Conservation (phyloP, 345 rosid genomes). For the Arabis hirsuta region DNA sequence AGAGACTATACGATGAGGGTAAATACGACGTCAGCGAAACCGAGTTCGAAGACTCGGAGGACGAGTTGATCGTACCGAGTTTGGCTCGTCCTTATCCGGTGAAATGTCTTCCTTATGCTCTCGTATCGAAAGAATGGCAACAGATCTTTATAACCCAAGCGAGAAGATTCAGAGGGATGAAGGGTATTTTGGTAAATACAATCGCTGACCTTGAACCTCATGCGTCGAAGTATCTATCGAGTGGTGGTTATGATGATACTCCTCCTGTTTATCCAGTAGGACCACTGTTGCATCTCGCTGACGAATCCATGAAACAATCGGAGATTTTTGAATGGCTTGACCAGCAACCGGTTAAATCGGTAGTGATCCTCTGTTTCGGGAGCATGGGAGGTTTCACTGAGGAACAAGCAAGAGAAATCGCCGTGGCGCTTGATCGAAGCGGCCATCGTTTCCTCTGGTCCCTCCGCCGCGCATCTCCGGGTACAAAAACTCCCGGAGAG, state of each 20-base stretch:
- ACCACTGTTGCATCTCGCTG: constrained; percentile 49
- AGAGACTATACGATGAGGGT: constrained; percentile 23
- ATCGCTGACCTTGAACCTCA: constrained; percentile 51
- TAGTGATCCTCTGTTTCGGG: constrained; percentile 69
- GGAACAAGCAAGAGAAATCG: constrained; percentile 54
- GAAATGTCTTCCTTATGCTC: constrained; percentile 32
- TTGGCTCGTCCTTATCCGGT: constrained; percentile 46
- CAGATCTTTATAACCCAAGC: neutral
- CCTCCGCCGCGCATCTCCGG: constrained; percentile 32
- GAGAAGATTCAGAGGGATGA: constrained; percentile 34
- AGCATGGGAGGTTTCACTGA: constrained; percentile 56
- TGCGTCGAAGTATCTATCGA: constrained; percentile 29
- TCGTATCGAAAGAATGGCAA: neutral
- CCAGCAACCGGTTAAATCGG: constrained; percentile 50
- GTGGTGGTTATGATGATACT: neutral
- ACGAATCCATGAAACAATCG: neutral
- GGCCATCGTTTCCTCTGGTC: constrained; percentile 59
- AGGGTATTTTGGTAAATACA: constrained; percentile 56
- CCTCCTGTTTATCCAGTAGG: constrained; percentile 52
- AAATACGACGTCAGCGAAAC: neutral
- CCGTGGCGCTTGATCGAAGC: constrained; percentile 47
- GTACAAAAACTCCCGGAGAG: constrained; percentile 25
- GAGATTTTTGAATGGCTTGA: constrained; percentile 55
- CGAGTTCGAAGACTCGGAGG: constrained; percentile 47
- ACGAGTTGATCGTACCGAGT: constrained; percentile 39